These are phyloP conservation scores for Hymenoscyphus albidus DNA, from an alignment of 2,329 filamentous ascomycete species.

Conservation along the genomic window DNA sequence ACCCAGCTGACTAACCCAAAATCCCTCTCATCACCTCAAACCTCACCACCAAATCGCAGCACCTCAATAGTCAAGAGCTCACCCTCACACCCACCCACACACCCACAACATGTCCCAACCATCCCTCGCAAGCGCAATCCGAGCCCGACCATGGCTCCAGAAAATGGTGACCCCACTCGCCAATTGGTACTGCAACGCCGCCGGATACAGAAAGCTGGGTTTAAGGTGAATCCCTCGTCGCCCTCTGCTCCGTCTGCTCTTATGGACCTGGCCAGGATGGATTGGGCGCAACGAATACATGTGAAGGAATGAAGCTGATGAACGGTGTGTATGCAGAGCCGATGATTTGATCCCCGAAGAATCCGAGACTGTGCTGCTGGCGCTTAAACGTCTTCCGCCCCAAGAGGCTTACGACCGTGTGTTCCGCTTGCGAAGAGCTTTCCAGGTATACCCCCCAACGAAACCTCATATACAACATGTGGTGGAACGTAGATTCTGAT, in stretches of 20 bases:
- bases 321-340: constrained; percentile 54
- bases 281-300: constrained; percentile 5
- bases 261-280: constrained; percentile 6
- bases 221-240: constrained; percentile 59
- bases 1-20: constrained; percentile 6
- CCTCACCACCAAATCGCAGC: not conserved
- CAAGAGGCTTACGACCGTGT: constrained; percentile 95
- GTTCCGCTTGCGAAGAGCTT: constrained; percentile 92
- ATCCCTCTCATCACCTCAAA: not conserved
- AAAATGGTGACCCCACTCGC: constrained; percentile 76
- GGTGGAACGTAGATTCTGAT: constrained; percentile 13
- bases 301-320: constrained; percentile 18
- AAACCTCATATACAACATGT: not conserved
- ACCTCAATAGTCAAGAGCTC: constrained; percentile 4
- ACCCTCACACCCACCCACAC: constrained; percentile 16
- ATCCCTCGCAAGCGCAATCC: constrained; percentile 70
- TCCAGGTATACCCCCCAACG: constrained; percentile 61
- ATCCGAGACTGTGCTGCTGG: constrained; percentile 77
- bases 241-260: constrained; percentile 1
- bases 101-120: constrained; percentile 36
- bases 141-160: constrained; percentile 81
- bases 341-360: constrained; percentile 96
- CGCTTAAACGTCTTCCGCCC: constrained; percentile 83
- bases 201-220: constrained; percentile 90
- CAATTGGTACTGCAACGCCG: constrained; percentile 83